Percentiles rank a stretch among this genome's conserved stretches.
phyloP scores from a whole-genome alignment of 352 stramenopile genomes.

The Nothophytophthora sp. region DNA sequence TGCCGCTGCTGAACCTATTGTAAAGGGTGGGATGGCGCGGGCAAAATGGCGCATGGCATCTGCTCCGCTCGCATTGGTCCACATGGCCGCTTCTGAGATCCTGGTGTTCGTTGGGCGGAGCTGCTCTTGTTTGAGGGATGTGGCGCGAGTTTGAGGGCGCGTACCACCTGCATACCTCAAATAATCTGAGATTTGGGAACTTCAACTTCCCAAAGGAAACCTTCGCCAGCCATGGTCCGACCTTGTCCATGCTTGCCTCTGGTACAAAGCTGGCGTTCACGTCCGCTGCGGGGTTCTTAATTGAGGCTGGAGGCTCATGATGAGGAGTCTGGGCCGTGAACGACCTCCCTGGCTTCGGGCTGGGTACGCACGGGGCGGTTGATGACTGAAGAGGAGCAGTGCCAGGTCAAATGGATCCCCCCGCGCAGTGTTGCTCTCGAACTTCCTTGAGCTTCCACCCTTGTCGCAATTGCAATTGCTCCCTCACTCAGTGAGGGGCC shows the following conservation, averaged over 20 bases:
- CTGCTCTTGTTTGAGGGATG: too few species aligned
- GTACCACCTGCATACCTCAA: neutral
- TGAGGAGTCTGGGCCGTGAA: too few species aligned
- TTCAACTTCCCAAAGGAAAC: neutral
- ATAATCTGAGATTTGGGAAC: too few species aligned
- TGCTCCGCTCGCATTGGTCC: too few species aligned
- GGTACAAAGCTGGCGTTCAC: too few species aligned
- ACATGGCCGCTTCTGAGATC: slow-evolving; percentile 19
- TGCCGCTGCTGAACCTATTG: slow-evolving; percentile 7
- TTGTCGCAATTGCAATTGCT: too few species aligned
- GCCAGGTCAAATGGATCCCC: slow-evolving; percentile 15
- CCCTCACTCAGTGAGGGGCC: too few species aligned
- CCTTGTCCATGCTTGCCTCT: neutral
- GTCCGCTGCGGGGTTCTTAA: too few species aligned
- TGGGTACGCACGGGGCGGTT: neutral
- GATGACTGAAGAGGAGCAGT: slow-evolving; percentile 8
- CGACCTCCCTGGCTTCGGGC: neutral
- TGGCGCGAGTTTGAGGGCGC: neutral
- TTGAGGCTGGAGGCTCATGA: too few species aligned
- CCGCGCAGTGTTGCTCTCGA: neutral
- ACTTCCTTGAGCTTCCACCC: too few species aligned
- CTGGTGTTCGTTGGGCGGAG: slow-evolving; percentile 11
- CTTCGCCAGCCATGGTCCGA: neutral
- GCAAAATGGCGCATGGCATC: slow-evolving; percentile 22
- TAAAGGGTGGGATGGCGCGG: slow-evolving; percentile 20